Base-by-base conservation (phyloP, 2,329 filamentous ascomycete genomes). In the Pseudopithomyces chartarum region DNA sequence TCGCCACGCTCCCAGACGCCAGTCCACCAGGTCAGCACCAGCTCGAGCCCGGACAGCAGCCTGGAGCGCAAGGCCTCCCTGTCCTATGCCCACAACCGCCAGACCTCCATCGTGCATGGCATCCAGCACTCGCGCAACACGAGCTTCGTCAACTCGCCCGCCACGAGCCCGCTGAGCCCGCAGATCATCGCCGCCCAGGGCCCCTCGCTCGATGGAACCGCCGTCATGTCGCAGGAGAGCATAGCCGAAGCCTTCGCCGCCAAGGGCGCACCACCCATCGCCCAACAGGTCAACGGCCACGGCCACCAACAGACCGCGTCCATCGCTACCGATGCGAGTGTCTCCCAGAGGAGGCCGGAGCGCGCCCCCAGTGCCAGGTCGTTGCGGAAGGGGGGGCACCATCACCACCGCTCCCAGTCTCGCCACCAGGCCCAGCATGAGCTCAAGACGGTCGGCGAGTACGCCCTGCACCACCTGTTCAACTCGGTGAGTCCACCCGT, bases 71-170 rank as follows among this genome's bases (percentile, higher is more conserved):
- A 82, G 60, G 73, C 80, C 10, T 83, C 81, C 22, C 73, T 77
- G 57, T 84, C 82, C 15, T 89, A 98, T 81, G 91, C 91, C 57
- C 93, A 99, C 76, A 92, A 98, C 78, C 89, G 95, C 54, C 92
- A 99, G 79, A 96, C 94, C 0, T 98, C 94, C 47, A 97, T 98
- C 67, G 93, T 98, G 55, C 91, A 98, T 86, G 94, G 95, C 69
- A 88, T 96, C 65, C 93, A 97, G 75, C 95, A 99, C 77, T 90
- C 85, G 55, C 81, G 94, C 78, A 96, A 96, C 84, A 90, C 92
- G 67, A 97, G 93, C 79, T 87, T 90, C 70, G 87, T 88, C 62
- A 92, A 91, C 73, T 87, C 90, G 55, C 86, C 89, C 34, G 89
- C 81, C 42, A 79, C 89, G 26, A 96, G 90, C 75, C 94, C 94